A percentile compares a stretch with the other conserved stretches of the same genome.
Evolutionary conservation across 2,329 filamentous ascomycete genomes (phyloP).

Genomic region (Aspergillus cejpii): DNA sequence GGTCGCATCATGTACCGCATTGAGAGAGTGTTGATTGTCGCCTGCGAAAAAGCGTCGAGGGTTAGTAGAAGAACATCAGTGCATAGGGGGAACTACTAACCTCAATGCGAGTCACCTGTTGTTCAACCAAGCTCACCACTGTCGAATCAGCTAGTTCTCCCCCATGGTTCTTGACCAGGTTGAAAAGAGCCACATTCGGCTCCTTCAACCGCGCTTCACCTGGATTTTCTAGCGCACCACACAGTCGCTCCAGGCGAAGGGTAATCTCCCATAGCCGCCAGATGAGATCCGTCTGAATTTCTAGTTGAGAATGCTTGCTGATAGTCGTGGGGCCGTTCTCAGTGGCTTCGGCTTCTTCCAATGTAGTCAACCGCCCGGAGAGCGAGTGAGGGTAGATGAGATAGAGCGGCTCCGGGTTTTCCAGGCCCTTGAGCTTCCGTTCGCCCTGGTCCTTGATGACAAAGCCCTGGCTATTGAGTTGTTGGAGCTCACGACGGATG

Average conservation of each 20-base stretch:
- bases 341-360: slow-evolving; percentile 46
- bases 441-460: slow-evolving; percentile 96
- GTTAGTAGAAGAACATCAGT: neutral
- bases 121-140: slow-evolving; percentile 82
- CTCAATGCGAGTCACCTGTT: slow-evolving; percentile 94
- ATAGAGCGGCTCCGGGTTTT: slow-evolving; percentile 94
- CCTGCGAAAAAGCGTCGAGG: slow-evolving; percentile 45
- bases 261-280: slow-evolving; percentile 89
- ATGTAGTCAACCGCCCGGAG: slow-evolving; percentile 56
- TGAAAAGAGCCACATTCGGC: slow-evolving; percentile 76
- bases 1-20: slow-evolving; percentile 74
- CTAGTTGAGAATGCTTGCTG: slow-evolving; percentile 57
- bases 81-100: slow-evolving; percentile 48
- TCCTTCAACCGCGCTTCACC: slow-evolving; percentile 60
- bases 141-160: slow-evolving; percentile 86
- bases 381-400: slow-evolving; percentile 89
- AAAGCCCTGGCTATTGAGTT: slow-evolving; percentile 84
- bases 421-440: slow-evolving; percentile 88
- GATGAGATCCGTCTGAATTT: slow-evolving; percentile 76
- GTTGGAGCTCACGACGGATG: slow-evolving; percentile 80
- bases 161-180: slow-evolving; percentile 63
- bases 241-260: slow-evolving; percentile 85
- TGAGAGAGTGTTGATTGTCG: slow-evolving; percentile 70
- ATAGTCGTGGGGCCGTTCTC: slow-evolving; percentile 49
- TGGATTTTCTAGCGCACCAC: slow-evolving; percentile 72